Percentiles rank a stretch among this genome's conserved stretches.
Evolutionary conservation across 768 basidiomycete genomes (phyloP).

Genomic region (Mycena belliarum): DNA sequence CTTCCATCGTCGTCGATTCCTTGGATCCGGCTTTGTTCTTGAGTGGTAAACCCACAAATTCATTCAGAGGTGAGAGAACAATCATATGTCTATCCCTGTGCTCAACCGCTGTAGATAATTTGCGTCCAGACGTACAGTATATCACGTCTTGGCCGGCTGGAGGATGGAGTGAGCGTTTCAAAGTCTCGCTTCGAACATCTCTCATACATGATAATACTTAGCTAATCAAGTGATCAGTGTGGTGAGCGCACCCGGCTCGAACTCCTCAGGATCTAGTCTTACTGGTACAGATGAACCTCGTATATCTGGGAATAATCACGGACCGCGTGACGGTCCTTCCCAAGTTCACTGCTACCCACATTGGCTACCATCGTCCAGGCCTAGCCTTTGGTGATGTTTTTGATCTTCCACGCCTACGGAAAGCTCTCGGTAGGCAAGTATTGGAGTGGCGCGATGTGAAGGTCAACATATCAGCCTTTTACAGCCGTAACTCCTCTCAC

Average conservation of each 20-base stretch:
- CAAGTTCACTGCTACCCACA: conserved; percentile 32
- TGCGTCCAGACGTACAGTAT: conserved; percentile 44
- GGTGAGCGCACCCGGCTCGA: neutral
- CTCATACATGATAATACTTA: conserved; percentile 1
- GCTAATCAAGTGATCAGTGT: conserved; percentile 2
- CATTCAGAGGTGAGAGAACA: too few species aligned
- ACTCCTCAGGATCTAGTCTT: neutral
- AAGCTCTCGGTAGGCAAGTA: conserved; percentile 29
- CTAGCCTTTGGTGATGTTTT: conserved; percentile 36
- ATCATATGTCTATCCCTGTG: too few species aligned
- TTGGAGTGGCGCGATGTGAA: conserved; percentile 42
- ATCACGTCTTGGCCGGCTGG: conserved; percentile 49
- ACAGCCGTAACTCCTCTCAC: too few species aligned
- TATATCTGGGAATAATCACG: conserved; percentile 37
- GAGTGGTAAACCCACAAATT: too few species aligned
- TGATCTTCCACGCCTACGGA: conserved; percentile 32
- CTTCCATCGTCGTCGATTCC: too few species aligned
- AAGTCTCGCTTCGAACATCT: neutral
- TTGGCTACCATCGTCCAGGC: conserved; percentile 20
- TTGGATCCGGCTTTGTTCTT: too few species aligned
- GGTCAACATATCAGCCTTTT: neutral
- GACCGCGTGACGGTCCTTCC: conserved; percentile 37
- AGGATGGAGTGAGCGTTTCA: conserved; percentile 40
- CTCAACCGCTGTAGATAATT: conserved; percentile 34
- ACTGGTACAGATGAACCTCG: conserved; percentile 30